Evolutionary conservation across 2,329 filamentous ascomycete species (phyloP).

Genomic region (Ascochyta rabiei): DNA sequence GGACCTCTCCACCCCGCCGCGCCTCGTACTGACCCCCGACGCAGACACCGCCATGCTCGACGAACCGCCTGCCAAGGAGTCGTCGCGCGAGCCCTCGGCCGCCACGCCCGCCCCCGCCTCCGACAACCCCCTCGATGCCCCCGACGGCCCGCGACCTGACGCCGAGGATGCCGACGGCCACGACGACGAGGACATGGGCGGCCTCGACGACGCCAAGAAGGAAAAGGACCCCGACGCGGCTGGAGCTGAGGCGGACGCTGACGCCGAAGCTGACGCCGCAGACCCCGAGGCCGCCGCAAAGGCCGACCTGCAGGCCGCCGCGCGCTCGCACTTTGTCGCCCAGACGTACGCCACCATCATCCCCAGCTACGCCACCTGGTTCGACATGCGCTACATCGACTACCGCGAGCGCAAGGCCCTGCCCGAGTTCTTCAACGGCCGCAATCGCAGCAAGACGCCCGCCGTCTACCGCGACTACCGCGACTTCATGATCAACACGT

Average conservation of each 20-base stretch:
- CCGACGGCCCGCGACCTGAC: slow-evolving; percentile 63
- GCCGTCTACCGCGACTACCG: slow-evolving; percentile 98
- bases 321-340: slow-evolving; percentile 87
- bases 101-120: slow-evolving; percentile 61
- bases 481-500: slow-evolving; percentile 99
- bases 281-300: slow-evolving; percentile 70
- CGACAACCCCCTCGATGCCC: slow-evolving; percentile 73
- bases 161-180: slow-evolving; percentile 64
- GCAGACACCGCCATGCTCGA: slow-evolving; percentile 66
- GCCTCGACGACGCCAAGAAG: slow-evolving; percentile 47
- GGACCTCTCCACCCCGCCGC: not conserved
- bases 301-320: slow-evolving; percentile 80
- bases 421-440: slow-evolving; percentile 97
- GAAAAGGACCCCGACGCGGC: slow-evolving; percentile 43
- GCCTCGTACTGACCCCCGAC: slow-evolving; percentile 7
- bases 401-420: slow-evolving; percentile 91
- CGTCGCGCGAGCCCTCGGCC: slow-evolving; percentile 60
- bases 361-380: slow-evolving; percentile 98
- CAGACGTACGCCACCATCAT: slow-evolving; percentile 96
- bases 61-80: slow-evolving; percentile 50
- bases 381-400: slow-evolving; percentile 95
- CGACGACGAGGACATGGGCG: slow-evolving; percentile 74
- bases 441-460: slow-evolving; percentile 97
- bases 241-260: slow-evolving; percentile 40
- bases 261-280: slow-evolving; percentile 56